phyloP scores from a whole-genome alignment of 139 green algal species.

The Closterium sp. region DNA sequence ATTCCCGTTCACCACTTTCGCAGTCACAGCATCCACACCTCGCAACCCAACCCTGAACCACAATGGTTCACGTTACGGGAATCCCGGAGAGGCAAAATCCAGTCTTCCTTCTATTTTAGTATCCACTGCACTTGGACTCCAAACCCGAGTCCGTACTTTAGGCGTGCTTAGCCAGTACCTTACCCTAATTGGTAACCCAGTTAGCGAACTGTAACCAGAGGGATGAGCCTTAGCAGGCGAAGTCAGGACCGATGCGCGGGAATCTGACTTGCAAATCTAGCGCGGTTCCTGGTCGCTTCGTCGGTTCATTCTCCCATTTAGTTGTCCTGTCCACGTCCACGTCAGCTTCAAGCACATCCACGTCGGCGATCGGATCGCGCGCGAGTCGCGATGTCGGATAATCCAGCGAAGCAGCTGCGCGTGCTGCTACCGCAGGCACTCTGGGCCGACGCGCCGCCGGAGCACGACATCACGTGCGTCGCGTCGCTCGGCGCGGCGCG shows the following conservation, averaged over 20 bases:
- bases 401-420: background rate
- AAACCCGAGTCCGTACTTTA: too few species aligned
- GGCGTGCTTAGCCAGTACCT: too few species aligned
- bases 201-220: background rate
- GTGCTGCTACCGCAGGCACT: slow-evolving; percentile 18
- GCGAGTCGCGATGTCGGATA: background rate
- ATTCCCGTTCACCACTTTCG: too few species aligned
- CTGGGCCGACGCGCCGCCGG: slow-evolving; percentile 22
- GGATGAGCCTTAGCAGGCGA: background rate
- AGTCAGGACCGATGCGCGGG: background rate
- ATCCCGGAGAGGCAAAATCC: background rate
- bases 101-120: background rate
- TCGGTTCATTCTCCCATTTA: background rate
- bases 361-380: background rate
- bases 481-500: background rate
- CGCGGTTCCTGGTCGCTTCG: background rate
- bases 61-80: background rate
- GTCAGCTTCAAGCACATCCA: background rate
- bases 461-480: slow-evolving; percentile 20
- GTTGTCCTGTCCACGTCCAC: background rate
- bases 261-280: background rate
- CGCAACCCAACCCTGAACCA: too few species aligned
- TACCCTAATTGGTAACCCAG: too few species aligned
- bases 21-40: too few species aligned
- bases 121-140: background rate